phyloP scores from a whole-genome alignment of 2,329 filamentous ascomycete species.

The Fusarium sp. region DNA sequence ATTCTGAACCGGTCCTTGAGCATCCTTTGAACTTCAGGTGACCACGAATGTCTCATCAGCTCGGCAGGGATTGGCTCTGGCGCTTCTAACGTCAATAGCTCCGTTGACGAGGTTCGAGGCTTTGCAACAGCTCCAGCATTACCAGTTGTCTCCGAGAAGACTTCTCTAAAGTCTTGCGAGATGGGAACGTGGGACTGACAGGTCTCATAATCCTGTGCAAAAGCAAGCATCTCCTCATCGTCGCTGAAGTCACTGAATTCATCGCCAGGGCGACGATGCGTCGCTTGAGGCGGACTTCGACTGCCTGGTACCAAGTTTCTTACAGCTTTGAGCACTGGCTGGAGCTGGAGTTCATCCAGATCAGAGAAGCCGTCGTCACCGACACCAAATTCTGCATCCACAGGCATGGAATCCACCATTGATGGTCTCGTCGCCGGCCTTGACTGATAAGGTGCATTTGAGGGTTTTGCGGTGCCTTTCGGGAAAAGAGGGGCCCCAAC shows the following conservation, averaged over 20 bases:
- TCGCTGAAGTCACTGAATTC: slow-evolving; percentile 62
- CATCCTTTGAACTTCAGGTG: slow-evolving; percentile 82
- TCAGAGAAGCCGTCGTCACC: slow-evolving; percentile 48
- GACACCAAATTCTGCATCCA: slow-evolving; percentile 37
- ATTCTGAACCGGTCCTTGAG: slow-evolving; percentile 87
- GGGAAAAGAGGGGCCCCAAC: slow-evolving; percentile 40
- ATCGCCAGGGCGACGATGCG: slow-evolving; percentile 42
- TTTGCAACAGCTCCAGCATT: slow-evolving; percentile 54
- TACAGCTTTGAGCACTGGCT: slow-evolving; percentile 1
- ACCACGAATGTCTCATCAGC: slow-evolving; percentile 81
- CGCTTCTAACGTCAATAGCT: slow-evolving; percentile 39
- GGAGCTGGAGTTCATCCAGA: slow-evolving; percentile 46
- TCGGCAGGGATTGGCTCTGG: slow-evolving; percentile 57
- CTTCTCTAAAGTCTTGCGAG: slow-evolving; percentile 49
- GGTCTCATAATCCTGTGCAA: slow-evolving; percentile 63
- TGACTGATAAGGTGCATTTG: slow-evolving; percentile 3
- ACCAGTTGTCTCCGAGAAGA: slow-evolving; percentile 63
- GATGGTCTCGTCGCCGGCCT: neutral
- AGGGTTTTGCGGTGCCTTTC: slow-evolving; percentile 30
- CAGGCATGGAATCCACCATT: neutral
- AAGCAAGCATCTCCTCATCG: slow-evolving; percentile 63
- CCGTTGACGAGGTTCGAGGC: slow-evolving; percentile 50
- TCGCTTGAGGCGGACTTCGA: slow-evolving; percentile 31
- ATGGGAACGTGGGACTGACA: slow-evolving; percentile 48
- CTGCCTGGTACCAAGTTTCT: neutral